Evolutionary conservation across 148 eudicot genomes (phyloP).

Genomic region (Camellia lanceoleosa): DNA sequence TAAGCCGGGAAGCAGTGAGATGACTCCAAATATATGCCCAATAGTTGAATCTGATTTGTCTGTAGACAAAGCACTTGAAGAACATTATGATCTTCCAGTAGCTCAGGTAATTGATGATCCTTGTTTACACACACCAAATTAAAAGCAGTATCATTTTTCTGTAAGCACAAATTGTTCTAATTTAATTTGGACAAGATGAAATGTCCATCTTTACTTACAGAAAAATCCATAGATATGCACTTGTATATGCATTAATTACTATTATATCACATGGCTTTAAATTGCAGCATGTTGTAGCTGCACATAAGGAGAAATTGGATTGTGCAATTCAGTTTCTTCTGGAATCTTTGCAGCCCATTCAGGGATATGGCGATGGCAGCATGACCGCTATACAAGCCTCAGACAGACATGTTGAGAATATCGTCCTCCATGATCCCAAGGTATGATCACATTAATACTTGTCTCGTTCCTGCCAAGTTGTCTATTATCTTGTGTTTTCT

Average conservation of each 20-base stretch:
- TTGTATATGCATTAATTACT: neutral
- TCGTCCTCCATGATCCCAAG: conserved; percentile 16
- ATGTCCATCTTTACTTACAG: neutral
- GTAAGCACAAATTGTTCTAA: too few species aligned
- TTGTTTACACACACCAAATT: too few species aligned
- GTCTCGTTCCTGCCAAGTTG: neutral
- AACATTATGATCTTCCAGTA: conserved; percentile 24
- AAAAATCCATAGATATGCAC: neutral
- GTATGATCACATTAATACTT: conserved; percentile 10
- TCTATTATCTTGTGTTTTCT: neutral
- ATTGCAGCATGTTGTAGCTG: conserved; percentile 14
- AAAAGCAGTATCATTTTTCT: too few species aligned
- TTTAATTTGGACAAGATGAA: neutral
- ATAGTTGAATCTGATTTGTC: conserved; percentile 22
- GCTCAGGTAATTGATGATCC: conserved; percentile 38
- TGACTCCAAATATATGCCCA: conserved; percentile 26
- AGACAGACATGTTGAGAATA: conserved; percentile 8
- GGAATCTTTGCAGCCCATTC: conserved; percentile 8
- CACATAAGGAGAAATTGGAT: conserved; percentile 4
- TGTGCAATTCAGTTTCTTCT: conserved; percentile 10
- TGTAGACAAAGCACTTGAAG: conserved; percentile 22
- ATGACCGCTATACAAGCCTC: conserved; percentile 7
- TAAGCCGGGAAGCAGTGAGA: conserved; percentile 11
- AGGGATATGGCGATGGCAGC: conserved; percentile 17
- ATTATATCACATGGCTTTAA: neutral